Evolutionary conservation across 2,329 filamentous ascomycete genomes (phyloP), one percentile per base, ranked within the genome.

Genomic region (Phialophora expanda): DNA sequence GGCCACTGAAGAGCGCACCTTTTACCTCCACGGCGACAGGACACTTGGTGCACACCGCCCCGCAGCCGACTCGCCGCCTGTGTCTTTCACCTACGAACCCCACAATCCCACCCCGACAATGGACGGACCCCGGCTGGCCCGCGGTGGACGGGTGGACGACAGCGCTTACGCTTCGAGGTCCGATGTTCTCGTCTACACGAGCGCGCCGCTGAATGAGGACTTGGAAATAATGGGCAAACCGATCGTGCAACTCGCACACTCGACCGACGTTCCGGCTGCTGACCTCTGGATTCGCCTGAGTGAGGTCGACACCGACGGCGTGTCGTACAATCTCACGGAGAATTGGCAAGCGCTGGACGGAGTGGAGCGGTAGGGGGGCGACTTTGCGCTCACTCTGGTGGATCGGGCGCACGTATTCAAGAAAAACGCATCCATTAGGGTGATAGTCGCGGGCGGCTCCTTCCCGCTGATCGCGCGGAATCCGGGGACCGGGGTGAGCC

Each of bases 331-430:
- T 30, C 22, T 30, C 51, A 17, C 22, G 8, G 51, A 54, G 26
- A 32, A 28, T 11, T 54, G 6, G 20, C 24, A 30, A 32, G 24
- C 24, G 12, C 11, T 30, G 28, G 51, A 30, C 24, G 44, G 3
- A 17, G 9, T 28, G 8, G 20, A 53, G 22, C 17, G 44, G 26
- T 8, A 53, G 50, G 26, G 26, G 28, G 50, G 50, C 3, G 20
- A 11, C 7, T 24, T 28, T 24, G 28, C 14, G 26, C 24, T 53
- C 50, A 24, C 50, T 12, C 24, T 53, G 4, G 20, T 24, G 20
- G 50, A 53, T 30, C 26, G 50, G 2, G 50, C 50, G 14, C 50
- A 53, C 26, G 50, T 53, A 53, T 53, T 53, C 50, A 53, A 53
- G 26, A 53, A 53, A 28, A 24, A 17, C 14, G 28, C 50, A 8